A percentile compares a stretch with the other conserved stretches of the same genome.
Conservation (phyloP, 2,329 filamentous ascomycete genomes). For the Biscogniauxia sp. region DNA sequence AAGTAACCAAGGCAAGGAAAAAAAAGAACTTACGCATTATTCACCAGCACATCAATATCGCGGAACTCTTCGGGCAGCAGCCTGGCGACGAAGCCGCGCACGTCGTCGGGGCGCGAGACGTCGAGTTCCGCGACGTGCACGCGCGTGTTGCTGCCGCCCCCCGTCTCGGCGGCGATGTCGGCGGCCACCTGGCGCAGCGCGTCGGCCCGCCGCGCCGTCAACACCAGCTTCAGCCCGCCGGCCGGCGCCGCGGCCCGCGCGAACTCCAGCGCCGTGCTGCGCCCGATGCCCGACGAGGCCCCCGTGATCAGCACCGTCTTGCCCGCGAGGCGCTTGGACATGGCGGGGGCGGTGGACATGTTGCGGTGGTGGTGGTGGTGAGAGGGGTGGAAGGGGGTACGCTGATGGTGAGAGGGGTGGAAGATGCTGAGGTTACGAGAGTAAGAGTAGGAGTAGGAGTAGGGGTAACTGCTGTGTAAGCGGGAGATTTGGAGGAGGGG, state of each 20-base stretch:
- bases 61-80: slow-evolving; percentile 77
- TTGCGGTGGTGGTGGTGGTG: slow-evolving; percentile 15
- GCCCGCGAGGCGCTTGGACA: slow-evolving; percentile 77
- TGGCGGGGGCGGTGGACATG: slow-evolving; percentile 60
- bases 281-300: slow-evolving; percentile 89
- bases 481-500: not conserved
- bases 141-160: slow-evolving; percentile 62
- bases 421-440: not conserved
- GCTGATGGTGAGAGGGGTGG: not conserved
- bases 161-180: slow-evolving; percentile 74
- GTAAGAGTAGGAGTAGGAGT: not conserved
- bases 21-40: slow-evolving; percentile 76
- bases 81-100: slow-evolving; percentile 65
- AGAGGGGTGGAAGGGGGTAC: not conserved
- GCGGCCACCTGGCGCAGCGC: slow-evolving; percentile 69
- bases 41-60: slow-evolving; percentile 85
- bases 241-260: slow-evolving; percentile 77
- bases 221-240: slow-evolving; percentile 74
- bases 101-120: slow-evolving; percentile 74
- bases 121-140: slow-evolving; percentile 83
- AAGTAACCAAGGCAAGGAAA: not conserved
- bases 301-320: slow-evolving; percentile 93
- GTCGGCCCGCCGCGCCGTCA: slow-evolving; percentile 86
- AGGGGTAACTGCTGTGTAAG: not conserved
- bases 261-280: slow-evolving; percentile 82